Conservation (phyloP, 306 rosid genomes). For the Quercus wislizeni region DNA sequence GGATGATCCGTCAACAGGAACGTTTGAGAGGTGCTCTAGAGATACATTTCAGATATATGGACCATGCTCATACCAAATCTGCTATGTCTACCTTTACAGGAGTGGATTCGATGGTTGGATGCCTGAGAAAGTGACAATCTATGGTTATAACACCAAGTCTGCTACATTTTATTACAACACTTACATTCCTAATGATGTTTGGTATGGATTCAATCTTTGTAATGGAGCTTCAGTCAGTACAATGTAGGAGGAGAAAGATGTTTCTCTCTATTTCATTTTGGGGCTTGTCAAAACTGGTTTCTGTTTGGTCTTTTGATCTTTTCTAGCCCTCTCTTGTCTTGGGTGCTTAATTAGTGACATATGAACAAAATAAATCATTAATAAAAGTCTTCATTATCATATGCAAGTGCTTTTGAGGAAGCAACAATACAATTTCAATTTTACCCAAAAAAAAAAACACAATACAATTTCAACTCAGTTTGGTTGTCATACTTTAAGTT, state of each 20-base stretch:
- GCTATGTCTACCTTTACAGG: constrained; percentile 68
- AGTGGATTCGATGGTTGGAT: constrained; percentile 83
- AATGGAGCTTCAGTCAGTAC: constrained; percentile 22
- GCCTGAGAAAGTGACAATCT: constrained; percentile 59
- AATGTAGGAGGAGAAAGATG: neutral
- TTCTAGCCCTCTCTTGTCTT: too few species aligned
- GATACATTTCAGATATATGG: constrained; percentile 70
- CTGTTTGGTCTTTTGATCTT: too few species aligned
- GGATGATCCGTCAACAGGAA: constrained; percentile 52
- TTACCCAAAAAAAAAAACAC: too few species aligned
- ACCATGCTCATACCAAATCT: constrained; percentile 65
- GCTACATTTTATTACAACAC: constrained; percentile 50
- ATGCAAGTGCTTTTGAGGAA: too few species aligned
- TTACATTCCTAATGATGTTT: constrained; percentile 51
- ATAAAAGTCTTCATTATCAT: too few species aligned
- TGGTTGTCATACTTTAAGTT: too few species aligned
- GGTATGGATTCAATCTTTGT: constrained; percentile 78
- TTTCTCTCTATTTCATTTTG: neutral
- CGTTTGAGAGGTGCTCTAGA: constrained; percentile 80
- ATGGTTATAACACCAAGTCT: constrained; percentile 33
- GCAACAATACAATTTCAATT: too few species aligned
- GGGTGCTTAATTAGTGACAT: too few species aligned
- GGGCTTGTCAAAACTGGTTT: too few species aligned
- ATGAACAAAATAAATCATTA: too few species aligned
- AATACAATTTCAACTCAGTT: too few species aligned